Percentiles rank a stretch among this genome's conserved stretches.
phyloP scores from a whole-genome alignment of 164 flowering plant species.

The Cinnamomum chago region DNA sequence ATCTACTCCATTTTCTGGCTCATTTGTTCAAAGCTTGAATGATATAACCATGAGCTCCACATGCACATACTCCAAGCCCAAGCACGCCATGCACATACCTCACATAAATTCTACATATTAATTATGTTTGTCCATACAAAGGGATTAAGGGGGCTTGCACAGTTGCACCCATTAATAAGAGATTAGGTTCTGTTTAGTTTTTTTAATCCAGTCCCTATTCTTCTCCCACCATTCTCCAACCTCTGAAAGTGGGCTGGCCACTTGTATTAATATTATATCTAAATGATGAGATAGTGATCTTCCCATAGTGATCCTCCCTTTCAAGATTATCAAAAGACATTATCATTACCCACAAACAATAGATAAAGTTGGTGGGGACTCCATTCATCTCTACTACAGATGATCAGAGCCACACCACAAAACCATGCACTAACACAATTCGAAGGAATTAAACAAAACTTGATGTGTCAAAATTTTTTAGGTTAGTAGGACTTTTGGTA shows the following conservation, averaged over 20 bases:
- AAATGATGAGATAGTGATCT: not conserved
- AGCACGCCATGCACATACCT: too few relatives aligned
- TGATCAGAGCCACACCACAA: not conserved
- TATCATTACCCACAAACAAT: not conserved
- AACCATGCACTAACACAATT: not conserved
- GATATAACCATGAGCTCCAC: too few relatives aligned
- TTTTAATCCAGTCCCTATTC: too few relatives aligned
- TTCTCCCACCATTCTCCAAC: not conserved
- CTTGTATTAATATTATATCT: not conserved
- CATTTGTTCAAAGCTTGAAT: too few relatives aligned
- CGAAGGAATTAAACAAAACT: not conserved
- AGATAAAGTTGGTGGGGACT: not conserved
- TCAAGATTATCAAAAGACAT: not conserved
- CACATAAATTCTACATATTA: too few relatives aligned
- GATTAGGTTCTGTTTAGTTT: not conserved
- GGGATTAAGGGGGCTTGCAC: not conserved
- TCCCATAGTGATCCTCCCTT: not conserved
- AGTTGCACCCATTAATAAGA: not conserved
- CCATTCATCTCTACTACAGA: not conserved
- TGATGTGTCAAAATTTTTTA: not conserved
- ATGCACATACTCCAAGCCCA: too few relatives aligned
- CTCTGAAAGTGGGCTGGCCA: not conserved
- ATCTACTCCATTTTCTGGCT: too few relatives aligned
- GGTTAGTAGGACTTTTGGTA: not conserved
- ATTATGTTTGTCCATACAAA: too few relatives aligned